Percentiles rank a stretch among this genome's conserved stretches.
phyloP scores from a whole-genome alignment of 208 protist genomes.

The Plasmodiophora brassicae region DNA sequence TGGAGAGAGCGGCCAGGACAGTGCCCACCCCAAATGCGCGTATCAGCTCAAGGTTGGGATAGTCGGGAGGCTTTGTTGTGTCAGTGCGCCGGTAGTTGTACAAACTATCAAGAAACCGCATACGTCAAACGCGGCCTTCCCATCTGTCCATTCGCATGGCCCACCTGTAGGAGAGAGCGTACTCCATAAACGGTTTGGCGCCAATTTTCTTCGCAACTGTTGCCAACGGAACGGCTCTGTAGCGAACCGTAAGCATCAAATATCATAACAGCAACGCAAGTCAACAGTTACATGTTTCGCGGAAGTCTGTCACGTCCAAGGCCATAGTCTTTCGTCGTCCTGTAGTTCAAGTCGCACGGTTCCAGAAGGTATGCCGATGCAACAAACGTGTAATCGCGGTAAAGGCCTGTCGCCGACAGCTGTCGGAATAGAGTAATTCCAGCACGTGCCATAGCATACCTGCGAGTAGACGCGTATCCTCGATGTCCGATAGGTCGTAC shows the following conservation, averaged over 20 bases:
- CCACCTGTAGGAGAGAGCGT: neutral
- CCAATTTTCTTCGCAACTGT: neutral
- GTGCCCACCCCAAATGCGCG: neutral
- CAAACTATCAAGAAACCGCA: no score
- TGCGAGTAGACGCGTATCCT: neutral
- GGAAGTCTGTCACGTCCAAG: neutral
- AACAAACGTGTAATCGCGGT: neutral
- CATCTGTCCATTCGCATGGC: no score
- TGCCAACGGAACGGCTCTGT: neutral
- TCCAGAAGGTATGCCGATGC: neutral
- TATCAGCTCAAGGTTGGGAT: neutral
- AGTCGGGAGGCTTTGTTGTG: neutral
- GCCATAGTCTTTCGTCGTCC: neutral
- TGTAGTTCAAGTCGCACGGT: neutral
- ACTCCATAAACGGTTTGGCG: conserved; percentile 14
- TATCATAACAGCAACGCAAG: neutral
- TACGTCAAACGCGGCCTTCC: no score
- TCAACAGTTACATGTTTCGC: neutral
- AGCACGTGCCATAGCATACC: neutral
- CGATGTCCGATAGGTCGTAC: neutral
- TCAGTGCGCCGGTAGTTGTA: neutral
- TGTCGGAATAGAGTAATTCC: neutral
- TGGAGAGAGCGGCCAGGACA: neutral
- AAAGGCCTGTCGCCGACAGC: neutral
- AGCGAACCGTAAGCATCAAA: neutral